Conservation (phyloP, 163 green algal species). For the Chlamydomonas reinhardtii region DNA sequence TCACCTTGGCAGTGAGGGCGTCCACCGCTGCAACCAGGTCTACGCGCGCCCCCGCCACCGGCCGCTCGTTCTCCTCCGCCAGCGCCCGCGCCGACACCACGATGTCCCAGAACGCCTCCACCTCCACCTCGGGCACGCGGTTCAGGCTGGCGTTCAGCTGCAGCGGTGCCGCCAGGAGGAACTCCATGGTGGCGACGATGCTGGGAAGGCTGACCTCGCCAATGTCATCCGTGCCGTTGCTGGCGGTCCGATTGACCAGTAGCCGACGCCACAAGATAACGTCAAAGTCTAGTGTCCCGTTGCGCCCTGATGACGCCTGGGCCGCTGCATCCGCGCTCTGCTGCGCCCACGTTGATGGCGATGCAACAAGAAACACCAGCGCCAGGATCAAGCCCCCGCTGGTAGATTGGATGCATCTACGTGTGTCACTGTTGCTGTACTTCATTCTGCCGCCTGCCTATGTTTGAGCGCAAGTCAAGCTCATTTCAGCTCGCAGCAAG, state of each 20-base stretch:
- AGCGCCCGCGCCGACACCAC: background rate
- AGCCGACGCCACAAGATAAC: background rate
- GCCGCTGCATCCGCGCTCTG: background rate
- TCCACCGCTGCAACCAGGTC: background rate
- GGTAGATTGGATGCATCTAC: too few relatives aligned
- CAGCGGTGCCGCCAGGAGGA: constrained; percentile 2
- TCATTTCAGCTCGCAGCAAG: too few relatives aligned
- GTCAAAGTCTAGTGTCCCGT: constrained; percentile 16
- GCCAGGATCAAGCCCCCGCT: background rate
- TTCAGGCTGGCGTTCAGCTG: constrained; percentile 19
- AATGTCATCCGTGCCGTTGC: background rate
- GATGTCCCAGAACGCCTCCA: constrained; percentile 17
- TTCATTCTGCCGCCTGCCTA: too few relatives aligned
- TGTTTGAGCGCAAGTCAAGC: too few relatives aligned
- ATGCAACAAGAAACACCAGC: background rate
- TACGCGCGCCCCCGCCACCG: background rate
- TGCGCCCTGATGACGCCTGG: background rate
- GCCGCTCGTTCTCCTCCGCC: background rate
- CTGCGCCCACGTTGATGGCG: background rate
- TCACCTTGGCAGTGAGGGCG: background rate
- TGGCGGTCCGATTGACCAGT: background rate
- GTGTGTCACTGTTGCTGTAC: too few relatives aligned
- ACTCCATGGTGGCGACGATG: background rate
- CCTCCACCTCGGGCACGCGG: background rate
- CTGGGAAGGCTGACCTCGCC: background rate